These are phyloP conservation scores for Dipteronia dyeriana DNA, from an alignment of 345 rosid genomes.

Conservation along the genomic window DNA sequence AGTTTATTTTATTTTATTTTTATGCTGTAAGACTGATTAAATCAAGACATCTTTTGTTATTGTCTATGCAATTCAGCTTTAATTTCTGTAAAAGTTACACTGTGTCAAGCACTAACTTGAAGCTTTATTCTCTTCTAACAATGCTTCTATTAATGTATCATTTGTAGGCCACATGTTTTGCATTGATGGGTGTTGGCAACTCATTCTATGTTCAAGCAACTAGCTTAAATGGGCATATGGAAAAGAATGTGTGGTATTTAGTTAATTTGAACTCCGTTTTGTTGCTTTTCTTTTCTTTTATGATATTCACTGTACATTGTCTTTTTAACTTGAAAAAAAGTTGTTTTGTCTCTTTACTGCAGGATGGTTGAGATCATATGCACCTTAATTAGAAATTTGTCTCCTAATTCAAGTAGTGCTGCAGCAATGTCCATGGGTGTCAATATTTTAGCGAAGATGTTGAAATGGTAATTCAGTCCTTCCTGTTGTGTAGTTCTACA, in stretches of 20 bases:
- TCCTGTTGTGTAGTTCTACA: not conserved
- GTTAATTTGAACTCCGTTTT: conserved; percentile 13
- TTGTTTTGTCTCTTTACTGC: conserved; percentile 25
- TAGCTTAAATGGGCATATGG: conserved; percentile 41
- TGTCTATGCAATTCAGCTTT: conserved; percentile 13
- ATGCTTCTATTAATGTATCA: conserved; percentile 8
- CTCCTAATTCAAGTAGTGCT: conserved; percentile 57
- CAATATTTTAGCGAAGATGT: conserved; percentile 70
- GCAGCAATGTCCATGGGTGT: conserved; percentile 71
- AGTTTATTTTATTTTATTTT: not conserved
- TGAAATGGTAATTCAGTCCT: conserved; percentile 56
- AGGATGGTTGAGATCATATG: conserved; percentile 86
- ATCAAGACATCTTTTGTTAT: conserved; percentile 14
- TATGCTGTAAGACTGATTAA: conserved; percentile 14
- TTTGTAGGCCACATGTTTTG: conserved; percentile 68
- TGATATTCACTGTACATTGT: not conserved
- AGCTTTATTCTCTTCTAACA: conserved; percentile 17
- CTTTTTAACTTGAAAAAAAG: conserved; percentile 12
- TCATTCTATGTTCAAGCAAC: conserved; percentile 46
- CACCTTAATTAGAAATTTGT: conserved; percentile 55
- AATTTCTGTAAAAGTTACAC: not conserved
- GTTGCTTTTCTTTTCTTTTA: conserved; percentile 2
- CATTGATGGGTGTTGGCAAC: conserved; percentile 65
- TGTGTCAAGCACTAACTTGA: not conserved
- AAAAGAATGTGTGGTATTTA: conserved; percentile 66